Percentiles rank a stretch among this genome's conserved stretches.
These are phyloP conservation scores for Komagataella mondaviorum DNA, from an alignment of 805 yeast genomes.

Conservation along the genomic window DNA sequence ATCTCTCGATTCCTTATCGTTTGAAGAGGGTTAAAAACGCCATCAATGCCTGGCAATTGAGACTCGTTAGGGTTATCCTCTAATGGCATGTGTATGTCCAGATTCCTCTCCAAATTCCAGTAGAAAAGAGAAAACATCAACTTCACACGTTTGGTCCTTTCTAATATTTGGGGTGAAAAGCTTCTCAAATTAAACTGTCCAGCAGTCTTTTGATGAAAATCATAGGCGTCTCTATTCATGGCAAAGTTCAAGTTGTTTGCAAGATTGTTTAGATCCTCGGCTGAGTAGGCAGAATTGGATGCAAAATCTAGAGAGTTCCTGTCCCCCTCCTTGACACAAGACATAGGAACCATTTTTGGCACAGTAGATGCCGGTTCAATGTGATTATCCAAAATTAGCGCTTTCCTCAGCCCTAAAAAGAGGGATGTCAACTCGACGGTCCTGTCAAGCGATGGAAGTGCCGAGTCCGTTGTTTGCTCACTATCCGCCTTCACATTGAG, in stretches of 20 bases:
- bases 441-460: neutral
- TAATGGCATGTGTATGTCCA: slow-evolving; percentile 15
- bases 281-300: neutral
- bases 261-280: neutral
- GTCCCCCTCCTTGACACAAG: neutral
- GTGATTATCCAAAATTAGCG: neutral
- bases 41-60: slow-evolving; percentile 40
- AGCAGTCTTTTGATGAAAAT: neutral
- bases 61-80: slow-evolving; percentile 6
- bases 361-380: neutral
- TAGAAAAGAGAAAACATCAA: slow-evolving; percentile 36
- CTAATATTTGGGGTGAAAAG: slow-evolving; percentile 10
- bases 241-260: neutral
- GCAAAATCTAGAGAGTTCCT: neutral
- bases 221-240: neutral
- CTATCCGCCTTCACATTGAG: neutral
- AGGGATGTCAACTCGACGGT: neutral
- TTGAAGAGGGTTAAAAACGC: slow-evolving; percentile 72
- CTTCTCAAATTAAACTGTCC: neutral
- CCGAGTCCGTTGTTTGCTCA: neutral
- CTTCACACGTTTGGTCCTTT: slow-evolving; percentile 36
- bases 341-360: neutral
- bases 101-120: slow-evolving; percentile 27
- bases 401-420: neutral
- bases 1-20: slow-evolving; percentile 60